Evolutionary conservation across 2,329 filamentous ascomycete species (phyloP), one percentile per base, ranked within the genome.

Genomic region (Huntiella decipiens): DNA sequence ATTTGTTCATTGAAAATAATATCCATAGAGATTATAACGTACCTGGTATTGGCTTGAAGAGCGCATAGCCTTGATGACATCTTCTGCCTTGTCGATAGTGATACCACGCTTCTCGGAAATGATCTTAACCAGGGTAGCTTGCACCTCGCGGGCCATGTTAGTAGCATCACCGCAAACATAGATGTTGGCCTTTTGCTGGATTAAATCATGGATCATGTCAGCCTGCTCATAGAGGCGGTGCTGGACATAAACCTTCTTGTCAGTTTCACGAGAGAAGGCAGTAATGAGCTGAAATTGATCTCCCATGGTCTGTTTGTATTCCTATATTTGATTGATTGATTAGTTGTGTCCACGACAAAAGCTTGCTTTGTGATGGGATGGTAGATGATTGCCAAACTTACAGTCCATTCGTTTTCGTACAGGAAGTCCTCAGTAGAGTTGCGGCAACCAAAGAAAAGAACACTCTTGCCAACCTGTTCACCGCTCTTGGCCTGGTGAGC

Each of bases 161-260:
- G 91, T 83, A 1, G 92, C 92, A 59, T 98, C 91, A 65, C 91
- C 91, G 57, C 92, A 98, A 49, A 98, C 88, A 61, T 98, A 98
- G 61, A 98, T 87, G 64, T 91, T 95, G 4, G 85, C 91, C 61
- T 87, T 82, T 62, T 86, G 70, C 54, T 81, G 70, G 7, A 98
- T 70, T 1, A 98, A 74, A 53, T 88, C 78, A 63, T 93, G 88
- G 64, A 98, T 72, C 56, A 94, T 77, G 56, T 82, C 73, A 49
- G 82, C 78, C 43, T 78, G 71, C 62, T 96, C 84, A 64, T 82
- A 80, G 50, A 98, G 71, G 51, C 82, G 74, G 63, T 98, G 86
- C 65, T 98, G 91, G 16, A 98, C 91, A 58, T 98, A 98, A 34
- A 98, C 83, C 66, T 98, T 98, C 62, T 91, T 73, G 38, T 77